Conservation (phyloP, 1,284 basidiomycete species). For the Malassezia nana region DNA sequence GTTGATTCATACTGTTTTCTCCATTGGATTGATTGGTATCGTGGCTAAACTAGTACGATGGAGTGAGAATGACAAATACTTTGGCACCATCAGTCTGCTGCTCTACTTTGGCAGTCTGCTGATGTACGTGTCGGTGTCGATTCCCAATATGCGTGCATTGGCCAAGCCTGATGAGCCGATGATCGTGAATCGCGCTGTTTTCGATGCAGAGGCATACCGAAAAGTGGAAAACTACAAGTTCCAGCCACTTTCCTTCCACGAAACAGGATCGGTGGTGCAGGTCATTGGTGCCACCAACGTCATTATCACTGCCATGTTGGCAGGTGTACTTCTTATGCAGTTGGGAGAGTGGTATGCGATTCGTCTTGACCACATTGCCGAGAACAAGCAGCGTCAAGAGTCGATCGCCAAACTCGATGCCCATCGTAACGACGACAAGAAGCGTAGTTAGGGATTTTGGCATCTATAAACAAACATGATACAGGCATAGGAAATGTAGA, state of each 20-base stretch:
- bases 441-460: neutral
- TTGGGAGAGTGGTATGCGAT: constrained; percentile 30
- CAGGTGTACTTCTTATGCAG: constrained; percentile 40
- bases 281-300: constrained; percentile 42
- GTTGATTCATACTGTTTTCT: constrained; percentile 42
- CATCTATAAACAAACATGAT: neutral
- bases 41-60: constrained; percentile 43
- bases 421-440: constrained; percentile 5
- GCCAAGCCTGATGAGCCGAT: constrained; percentile 31
- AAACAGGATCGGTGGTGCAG: constrained; percentile 28
- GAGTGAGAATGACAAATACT: constrained; percentile 46
- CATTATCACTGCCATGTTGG: constrained; percentile 31
- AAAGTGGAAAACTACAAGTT: constrained; percentile 2
- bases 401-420: constrained; percentile 11
- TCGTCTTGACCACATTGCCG: constrained; percentile 10
- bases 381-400: constrained; percentile 11
- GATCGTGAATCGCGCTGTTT: constrained; percentile 13
- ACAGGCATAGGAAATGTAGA: neutral
- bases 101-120: constrained; percentile 37
- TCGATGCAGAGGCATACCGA: neutral
- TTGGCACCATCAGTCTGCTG: constrained; percentile 38
- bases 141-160: constrained; percentile 41
- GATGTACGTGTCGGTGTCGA: constrained; percentile 39
- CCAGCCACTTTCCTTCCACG: constrained; percentile 23
- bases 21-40: constrained; percentile 37